Percentiles rank a stretch among this genome's conserved stretches.
Conservation (phyloP, 768 basidiomycete genomes). For the Tricholoma matsutake region DNA sequence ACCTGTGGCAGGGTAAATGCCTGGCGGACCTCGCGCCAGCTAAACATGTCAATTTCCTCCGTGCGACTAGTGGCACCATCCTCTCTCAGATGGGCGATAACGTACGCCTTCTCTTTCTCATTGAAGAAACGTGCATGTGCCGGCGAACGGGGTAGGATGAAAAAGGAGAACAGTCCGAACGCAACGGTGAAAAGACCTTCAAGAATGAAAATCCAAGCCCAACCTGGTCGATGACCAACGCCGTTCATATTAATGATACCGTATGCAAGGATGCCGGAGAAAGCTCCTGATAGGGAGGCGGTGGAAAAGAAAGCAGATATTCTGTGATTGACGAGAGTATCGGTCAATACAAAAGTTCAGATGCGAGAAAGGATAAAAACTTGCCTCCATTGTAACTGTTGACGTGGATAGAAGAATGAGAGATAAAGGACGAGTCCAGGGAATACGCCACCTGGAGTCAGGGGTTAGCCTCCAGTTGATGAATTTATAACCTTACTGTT, state of each 20-base stretch:
- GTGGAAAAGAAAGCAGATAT: conserved; percentile 49
- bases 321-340: conserved; percentile 36
- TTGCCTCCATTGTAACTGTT: conserved; percentile 46
- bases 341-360: neutral
- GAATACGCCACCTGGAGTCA: conserved; percentile 46
- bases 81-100: conserved; percentile 36
- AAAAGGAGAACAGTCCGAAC: conserved; percentile 51
- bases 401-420: conserved; percentile 54
- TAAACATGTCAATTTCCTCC: conserved; percentile 43
- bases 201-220: conserved; percentile 69
- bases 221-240: conserved; percentile 49
- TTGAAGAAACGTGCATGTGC: conserved; percentile 48
- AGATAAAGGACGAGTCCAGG: conserved; percentile 57
- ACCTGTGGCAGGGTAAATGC: conserved; percentile 54
- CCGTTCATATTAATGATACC: conserved; percentile 67
- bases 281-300: conserved; percentile 60
- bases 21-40: conserved; percentile 51
- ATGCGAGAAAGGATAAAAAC: conserved; percentile 7
- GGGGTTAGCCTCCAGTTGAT: neutral
- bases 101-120: conserved; percentile 45
- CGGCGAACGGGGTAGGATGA: conserved; percentile 46
- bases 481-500: conserved; percentile 1
- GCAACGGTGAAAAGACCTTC: conserved; percentile 64
- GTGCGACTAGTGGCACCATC: conserved; percentile 37
- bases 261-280: conserved; percentile 66